Conservation (phyloP, 768 basidiomycete genomes). For the Gelatoporia subvermispora region DNA sequence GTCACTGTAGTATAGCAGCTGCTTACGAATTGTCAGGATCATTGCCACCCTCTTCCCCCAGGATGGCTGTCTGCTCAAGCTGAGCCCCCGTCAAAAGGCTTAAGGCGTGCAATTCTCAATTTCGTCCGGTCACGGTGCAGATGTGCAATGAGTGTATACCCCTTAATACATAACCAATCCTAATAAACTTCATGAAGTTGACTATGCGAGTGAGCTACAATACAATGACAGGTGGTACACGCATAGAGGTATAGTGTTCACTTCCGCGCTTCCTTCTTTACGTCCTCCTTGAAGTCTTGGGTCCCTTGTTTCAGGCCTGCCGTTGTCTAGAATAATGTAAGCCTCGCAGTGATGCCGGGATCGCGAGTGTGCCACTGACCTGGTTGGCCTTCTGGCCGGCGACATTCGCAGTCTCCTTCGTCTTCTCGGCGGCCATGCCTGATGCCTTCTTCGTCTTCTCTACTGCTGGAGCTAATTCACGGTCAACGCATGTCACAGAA, state of each 20-base stretch:
- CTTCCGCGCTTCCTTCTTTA: conserved; percentile 23
- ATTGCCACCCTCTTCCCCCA: conserved; percentile 97
- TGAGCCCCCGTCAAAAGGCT: conserved; percentile 49
- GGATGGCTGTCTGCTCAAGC: conserved; percentile 80
- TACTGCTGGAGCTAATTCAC: not conserved
- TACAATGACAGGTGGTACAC: not conserved
- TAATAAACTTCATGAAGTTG: too few relatives aligned
- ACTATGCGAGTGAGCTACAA: not conserved
- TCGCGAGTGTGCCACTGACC: conserved; percentile 19
- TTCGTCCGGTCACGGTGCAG: too few relatives aligned
- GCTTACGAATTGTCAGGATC: conserved; percentile 45
- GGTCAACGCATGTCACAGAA: not conserved
- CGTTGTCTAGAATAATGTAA: conserved; percentile 12
- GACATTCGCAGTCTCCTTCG: conserved; percentile 28
- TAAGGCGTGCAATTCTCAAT: not conserved
- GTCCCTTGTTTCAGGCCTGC: conserved; percentile 20
- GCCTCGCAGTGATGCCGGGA: not conserved
- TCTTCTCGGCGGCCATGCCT: conserved; percentile 34
- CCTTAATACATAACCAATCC: too few relatives aligned
- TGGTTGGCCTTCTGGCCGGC: conserved; percentile 36
- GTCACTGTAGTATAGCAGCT: not conserved
- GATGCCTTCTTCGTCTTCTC: not conserved
- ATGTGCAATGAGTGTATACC: too few relatives aligned
- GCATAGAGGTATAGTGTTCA: conserved; percentile 5
- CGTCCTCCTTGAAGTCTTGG: conserved; percentile 23